Evolutionary conservation across 768 basidiomycete species (phyloP).

Genomic region (Mycena latifolia): DNA sequence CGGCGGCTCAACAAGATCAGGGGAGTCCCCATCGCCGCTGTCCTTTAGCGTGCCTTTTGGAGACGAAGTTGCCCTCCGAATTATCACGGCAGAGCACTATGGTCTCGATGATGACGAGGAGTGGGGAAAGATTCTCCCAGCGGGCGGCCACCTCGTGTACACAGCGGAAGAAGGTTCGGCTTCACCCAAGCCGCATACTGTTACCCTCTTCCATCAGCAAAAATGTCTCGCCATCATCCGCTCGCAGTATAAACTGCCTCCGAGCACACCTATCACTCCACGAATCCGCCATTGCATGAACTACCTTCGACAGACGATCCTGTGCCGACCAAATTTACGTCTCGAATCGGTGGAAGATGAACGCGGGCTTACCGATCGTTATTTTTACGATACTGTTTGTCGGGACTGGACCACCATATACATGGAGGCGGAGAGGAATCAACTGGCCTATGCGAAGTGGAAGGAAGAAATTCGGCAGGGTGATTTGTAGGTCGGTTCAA

Average conservation of each 20-base stretch:
- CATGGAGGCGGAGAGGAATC: slow-evolving; percentile 38
- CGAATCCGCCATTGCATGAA: slow-evolving; percentile 46
- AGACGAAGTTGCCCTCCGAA: slow-evolving; percentile 38
- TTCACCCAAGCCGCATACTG: slow-evolving; percentile 42
- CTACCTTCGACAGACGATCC: slow-evolving; percentile 47
- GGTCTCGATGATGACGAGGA: slow-evolving; percentile 37
- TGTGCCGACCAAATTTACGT: slow-evolving; percentile 43
- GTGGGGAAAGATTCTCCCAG: slow-evolving; percentile 45
- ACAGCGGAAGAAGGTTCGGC: slow-evolving; percentile 32
- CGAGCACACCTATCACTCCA: slow-evolving; percentile 3
- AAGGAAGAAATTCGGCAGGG: neutral
- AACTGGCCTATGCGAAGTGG: slow-evolving; percentile 6
- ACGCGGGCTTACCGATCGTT: slow-evolving; percentile 21
- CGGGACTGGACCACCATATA: slow-evolving; percentile 38
- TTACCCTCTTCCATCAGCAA: slow-evolving; percentile 55
- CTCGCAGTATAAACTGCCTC: slow-evolving; percentile 33
- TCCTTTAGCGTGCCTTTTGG: slow-evolving; percentile 54
- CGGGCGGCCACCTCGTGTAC: slow-evolving; percentile 45
- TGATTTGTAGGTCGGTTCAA: too few species aligned
- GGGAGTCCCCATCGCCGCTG: neutral
- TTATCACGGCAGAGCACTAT: slow-evolving; percentile 40
- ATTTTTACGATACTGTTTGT: slow-evolving; percentile 35
- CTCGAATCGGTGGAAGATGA: slow-evolving; percentile 35
- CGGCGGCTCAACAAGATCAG: neutral
- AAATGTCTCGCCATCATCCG: slow-evolving; percentile 53